phyloP scores from a whole-genome alignment of 73 alveolate species.

The Breviolum minutum region DNA sequence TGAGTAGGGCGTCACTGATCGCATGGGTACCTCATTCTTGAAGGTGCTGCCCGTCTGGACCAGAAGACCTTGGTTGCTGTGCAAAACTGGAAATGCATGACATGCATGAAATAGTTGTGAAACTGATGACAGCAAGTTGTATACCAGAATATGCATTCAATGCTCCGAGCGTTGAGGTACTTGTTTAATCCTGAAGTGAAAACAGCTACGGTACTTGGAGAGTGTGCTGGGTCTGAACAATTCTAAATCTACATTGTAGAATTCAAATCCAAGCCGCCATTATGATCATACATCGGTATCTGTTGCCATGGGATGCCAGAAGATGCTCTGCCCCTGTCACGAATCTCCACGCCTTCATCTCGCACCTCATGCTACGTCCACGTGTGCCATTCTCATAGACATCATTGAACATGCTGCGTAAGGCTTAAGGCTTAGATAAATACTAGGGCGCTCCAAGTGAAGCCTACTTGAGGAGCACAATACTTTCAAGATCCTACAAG shows the following conservation, averaged over 20 bases:
- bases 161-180: neutral
- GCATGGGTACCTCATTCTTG: neutral
- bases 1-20: slow-evolving; percentile 47
- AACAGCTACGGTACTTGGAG: neutral
- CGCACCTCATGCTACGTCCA: neutral
- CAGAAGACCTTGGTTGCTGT: neutral
- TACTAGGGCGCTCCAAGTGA: too few species aligned
- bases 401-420: too few species aligned
- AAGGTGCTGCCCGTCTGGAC: slow-evolving; percentile 24
- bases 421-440: too few species aligned
- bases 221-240: neutral
- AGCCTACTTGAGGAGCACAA: too few species aligned
- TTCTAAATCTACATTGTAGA: neutral
- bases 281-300: slow-evolving; percentile 53
- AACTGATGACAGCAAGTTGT: neutral
- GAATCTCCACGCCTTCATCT: slow-evolving; percentile 27
- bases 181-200: neutral
- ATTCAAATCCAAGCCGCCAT: neutral
- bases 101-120: neutral
- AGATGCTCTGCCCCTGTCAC: slow-evolving; percentile 37
- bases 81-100: neutral
- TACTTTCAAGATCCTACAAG: too few species aligned
- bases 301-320: slow-evolving; percentile 66
- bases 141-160: neutral
- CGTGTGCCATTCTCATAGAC: too few species aligned